Percentiles rank a stretch among this genome's conserved stretches.
phyloP scores from a whole-genome alignment of 805 yeast species.

The Candida nitratophila region DNA sequence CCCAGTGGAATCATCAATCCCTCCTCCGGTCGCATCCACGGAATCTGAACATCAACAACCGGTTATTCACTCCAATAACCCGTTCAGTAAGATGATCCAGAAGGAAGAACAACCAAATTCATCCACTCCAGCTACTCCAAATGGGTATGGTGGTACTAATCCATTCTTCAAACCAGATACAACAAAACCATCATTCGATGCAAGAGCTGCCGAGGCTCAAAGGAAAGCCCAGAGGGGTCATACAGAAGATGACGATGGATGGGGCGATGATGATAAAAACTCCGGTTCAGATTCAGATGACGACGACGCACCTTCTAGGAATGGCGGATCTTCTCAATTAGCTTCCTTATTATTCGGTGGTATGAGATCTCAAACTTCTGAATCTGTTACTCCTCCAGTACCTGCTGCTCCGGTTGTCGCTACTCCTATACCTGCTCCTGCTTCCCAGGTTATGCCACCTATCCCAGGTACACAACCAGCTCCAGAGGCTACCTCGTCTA shows the following conservation, averaged over 20 bases:
- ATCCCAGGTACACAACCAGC: not conserved
- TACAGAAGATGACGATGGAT: conserved; percentile 35
- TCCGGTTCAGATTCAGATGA: conserved; percentile 33
- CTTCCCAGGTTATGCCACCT: not conserved
- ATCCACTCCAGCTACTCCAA: conserved; percentile 4
- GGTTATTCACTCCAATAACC: conserved; percentile 31
- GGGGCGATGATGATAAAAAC: conserved; percentile 33
- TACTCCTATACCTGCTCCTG: not conserved
- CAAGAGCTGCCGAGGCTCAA: conserved; percentile 59
- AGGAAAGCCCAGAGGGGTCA: conserved; percentile 64
- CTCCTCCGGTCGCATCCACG: conserved; percentile 10
- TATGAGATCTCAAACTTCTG: conserved; percentile 23
- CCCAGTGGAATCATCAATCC: conserved; percentile 10
- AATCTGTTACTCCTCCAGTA: conserved; percentile 16
- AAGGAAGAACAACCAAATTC: conserved; percentile 6
- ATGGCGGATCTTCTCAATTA: conserved; percentile 49
- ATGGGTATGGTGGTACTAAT: conserved; percentile 27
- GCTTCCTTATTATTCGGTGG: conserved; percentile 52
- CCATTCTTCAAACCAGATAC: conserved; percentile 54
- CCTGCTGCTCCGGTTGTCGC: conserved; percentile 6
- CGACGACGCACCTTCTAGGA: conserved; percentile 38
- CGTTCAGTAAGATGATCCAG: conserved; percentile 35
- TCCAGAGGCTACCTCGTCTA: not conserved
- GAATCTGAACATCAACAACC: conserved; percentile 3
- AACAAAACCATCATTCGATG: conserved; percentile 35